phyloP scores from a whole-genome alignment of 805 yeast genomes.

The Hyphopichia homilentoma region DNA sequence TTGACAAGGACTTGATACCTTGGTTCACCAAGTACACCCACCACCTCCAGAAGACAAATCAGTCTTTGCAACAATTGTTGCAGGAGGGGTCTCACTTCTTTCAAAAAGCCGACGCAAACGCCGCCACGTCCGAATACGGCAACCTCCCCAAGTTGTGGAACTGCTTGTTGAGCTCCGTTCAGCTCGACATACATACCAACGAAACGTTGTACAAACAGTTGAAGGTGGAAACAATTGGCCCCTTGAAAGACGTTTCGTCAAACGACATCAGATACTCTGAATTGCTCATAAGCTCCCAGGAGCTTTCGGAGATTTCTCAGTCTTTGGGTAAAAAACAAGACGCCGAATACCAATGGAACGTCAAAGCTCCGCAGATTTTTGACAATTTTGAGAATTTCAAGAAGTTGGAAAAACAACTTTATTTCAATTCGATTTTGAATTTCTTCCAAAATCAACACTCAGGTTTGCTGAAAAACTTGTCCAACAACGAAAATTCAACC shows the following conservation, averaged over 20 bases:
- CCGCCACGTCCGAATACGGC: constrained; percentile 34
- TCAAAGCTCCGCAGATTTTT: constrained; percentile 73
- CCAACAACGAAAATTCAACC: constrained; percentile 57
- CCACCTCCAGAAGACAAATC: constrained; percentile 34
- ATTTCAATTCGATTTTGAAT: constrained; percentile 62
- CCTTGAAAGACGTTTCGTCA: constrained; percentile 49
- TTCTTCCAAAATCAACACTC: constrained; percentile 43
- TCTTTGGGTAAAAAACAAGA: constrained; percentile 5
- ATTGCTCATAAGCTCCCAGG: constrained; percentile 46
- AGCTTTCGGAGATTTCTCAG: constrained; percentile 36
- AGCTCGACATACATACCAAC: constrained; percentile 47
- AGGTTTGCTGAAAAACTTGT: constrained; percentile 18
- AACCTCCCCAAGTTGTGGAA: constrained; percentile 41
- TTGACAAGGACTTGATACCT: constrained; percentile 25
- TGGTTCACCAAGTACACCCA: constrained; percentile 29
- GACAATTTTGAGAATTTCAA: constrained; percentile 74
- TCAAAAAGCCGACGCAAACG: constrained; percentile 11
- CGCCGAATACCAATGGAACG: constrained; percentile 65
- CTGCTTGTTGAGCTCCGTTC: constrained; percentile 45
- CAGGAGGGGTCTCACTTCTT: constrained; percentile 20
- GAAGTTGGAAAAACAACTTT: constrained; percentile 48
- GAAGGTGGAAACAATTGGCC: constrained; percentile 53
- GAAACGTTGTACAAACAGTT: constrained; percentile 44
- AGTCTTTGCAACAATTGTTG: constrained; percentile 61
- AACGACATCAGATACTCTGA: constrained; percentile 55